Conservation (phyloP, 371 early-diverging fungal genomes). For the Saksenaea vasiformis region DNA sequence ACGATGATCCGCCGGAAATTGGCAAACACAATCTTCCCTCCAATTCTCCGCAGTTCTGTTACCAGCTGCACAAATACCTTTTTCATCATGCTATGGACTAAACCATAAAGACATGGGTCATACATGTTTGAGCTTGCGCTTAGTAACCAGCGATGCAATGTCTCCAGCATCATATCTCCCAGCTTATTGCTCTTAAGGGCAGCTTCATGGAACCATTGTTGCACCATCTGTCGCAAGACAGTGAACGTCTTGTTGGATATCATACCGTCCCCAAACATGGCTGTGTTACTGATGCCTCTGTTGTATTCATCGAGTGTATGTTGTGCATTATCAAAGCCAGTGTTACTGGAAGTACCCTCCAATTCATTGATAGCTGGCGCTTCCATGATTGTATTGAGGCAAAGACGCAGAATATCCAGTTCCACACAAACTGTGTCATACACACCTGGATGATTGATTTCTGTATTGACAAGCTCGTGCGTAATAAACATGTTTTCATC, state of each 20-base stretch:
- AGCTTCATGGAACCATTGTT: slow-evolving; percentile 68
- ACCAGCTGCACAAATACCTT: slow-evolving; percentile 84
- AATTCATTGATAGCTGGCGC: slow-evolving; percentile 75
- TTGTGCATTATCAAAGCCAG: slow-evolving; percentile 48
- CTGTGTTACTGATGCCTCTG: slow-evolving; percentile 36
- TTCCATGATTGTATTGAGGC: slow-evolving; percentile 81
- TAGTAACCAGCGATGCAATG: slow-evolving; percentile 89
- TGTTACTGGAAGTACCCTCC: slow-evolving; percentile 64
- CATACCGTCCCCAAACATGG: slow-evolving; percentile 59
- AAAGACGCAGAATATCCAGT: slow-evolving; percentile 78
- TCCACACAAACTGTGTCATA: slow-evolving; percentile 85
- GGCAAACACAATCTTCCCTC: slow-evolving; percentile 78
- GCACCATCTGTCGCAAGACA: slow-evolving; percentile 77
- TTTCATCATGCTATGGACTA: slow-evolving; percentile 86
- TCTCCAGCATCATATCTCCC: slow-evolving; percentile 77
- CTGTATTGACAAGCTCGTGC: slow-evolving; percentile 61
- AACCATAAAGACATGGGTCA: slow-evolving; percentile 80
- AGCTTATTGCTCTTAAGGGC: slow-evolving; percentile 58
- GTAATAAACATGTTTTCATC: slow-evolving; percentile 69
- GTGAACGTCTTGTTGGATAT: slow-evolving; percentile 72
- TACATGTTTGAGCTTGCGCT: slow-evolving; percentile 73
- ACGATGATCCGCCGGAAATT: slow-evolving; percentile 81
- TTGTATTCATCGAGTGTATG: slow-evolving; percentile 57
- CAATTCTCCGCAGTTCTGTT: slow-evolving; percentile 77
- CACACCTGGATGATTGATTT: slow-evolving; percentile 75